phyloP scores from a whole-genome alignment of 495 filamentous ascomycete species.

The Podospora fimiseda region DNA sequence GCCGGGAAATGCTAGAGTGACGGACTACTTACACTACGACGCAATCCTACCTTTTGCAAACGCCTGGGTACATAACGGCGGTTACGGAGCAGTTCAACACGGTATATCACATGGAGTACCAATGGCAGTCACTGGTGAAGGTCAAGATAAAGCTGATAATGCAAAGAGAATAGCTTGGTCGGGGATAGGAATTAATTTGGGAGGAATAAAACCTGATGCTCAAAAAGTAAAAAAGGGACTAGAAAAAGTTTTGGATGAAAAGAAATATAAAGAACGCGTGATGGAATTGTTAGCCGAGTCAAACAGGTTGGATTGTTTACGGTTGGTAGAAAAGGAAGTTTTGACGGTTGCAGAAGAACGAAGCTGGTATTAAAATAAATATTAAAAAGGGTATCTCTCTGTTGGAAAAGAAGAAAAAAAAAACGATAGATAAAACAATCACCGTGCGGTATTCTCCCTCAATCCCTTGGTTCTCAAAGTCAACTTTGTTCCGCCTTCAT shows the following conservation, averaged over 20 bases:
- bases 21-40: slow-evolving; percentile 32
- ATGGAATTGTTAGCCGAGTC: not conserved
- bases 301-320: not conserved
- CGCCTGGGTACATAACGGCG: slow-evolving; percentile 31
- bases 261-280: not conserved
- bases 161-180: slow-evolving; percentile 20
- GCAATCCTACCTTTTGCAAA: slow-evolving; percentile 24
- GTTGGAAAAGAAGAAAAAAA: not conserved
- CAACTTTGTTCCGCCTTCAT: slow-evolving; percentile 31
- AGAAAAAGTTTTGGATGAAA: slow-evolving; percentile 12
- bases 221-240: slow-evolving; percentile 19
- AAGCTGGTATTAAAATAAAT: not conserved
- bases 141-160: slow-evolving; percentile 35
- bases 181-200: slow-evolving; percentile 25
- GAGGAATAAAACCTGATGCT: slow-evolving; percentile 10
- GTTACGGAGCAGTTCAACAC: slow-evolving; percentile 33
- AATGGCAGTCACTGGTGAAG: slow-evolving; percentile 32
- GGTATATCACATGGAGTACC: slow-evolving; percentile 31
- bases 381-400: not conserved
- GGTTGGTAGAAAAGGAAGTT: not conserved
- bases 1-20: slow-evolving; percentile 24
- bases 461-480: slow-evolving; percentile 42
- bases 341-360: not conserved
- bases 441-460: slow-evolving; percentile 38
- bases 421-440: not conserved